phyloP scores from a whole-genome alignment of 805 yeast genomes.

The Myxozyma sirexii region DNA sequence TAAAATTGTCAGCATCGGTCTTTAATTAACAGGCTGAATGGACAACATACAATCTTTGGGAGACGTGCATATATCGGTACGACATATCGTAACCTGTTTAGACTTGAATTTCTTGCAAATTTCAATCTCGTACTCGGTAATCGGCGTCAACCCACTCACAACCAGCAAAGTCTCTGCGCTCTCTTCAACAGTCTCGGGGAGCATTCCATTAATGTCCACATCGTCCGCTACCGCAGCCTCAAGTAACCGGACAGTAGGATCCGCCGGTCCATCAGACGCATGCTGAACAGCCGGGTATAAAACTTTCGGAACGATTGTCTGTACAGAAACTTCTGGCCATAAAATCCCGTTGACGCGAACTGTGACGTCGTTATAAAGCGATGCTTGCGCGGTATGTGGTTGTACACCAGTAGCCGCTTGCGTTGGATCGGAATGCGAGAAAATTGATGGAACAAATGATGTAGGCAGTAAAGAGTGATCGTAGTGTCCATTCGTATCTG shows the following conservation, averaged over 20 bases:
- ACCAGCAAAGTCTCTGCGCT: slow-evolving; percentile 54
- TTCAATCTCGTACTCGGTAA: slow-evolving; percentile 64
- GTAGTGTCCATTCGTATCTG: not conserved
- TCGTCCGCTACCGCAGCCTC: slow-evolving; percentile 23
- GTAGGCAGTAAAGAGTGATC: slow-evolving; percentile 19
- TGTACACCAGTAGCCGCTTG: slow-evolving; percentile 5
- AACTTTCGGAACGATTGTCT: slow-evolving; percentile 41
- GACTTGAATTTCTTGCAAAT: slow-evolving; percentile 44
- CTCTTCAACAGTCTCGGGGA: slow-evolving; percentile 11
- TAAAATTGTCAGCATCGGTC: not conserved
- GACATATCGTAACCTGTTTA: slow-evolving; percentile 25
- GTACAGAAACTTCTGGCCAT: slow-evolving; percentile 67
- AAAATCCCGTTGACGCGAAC: slow-evolving; percentile 62
- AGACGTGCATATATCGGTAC: slow-evolving; percentile 30
- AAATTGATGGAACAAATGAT: slow-evolving; percentile 29
- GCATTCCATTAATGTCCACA: not conserved
- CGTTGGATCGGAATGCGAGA: slow-evolving; percentile 19
- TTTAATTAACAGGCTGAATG: not conserved
- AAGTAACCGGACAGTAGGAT: slow-evolving; percentile 19
- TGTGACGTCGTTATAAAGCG: slow-evolving; percentile 30
- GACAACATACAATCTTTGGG: slow-evolving; percentile 25
- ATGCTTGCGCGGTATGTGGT: slow-evolving; percentile 4
- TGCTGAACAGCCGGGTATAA: slow-evolving; percentile 12
- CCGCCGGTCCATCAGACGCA: not conserved
- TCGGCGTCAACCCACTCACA: slow-evolving; percentile 66